Conservation (phyloP, 202 grass and related monocot genomes). For the Saccharum hybrid region DNA sequence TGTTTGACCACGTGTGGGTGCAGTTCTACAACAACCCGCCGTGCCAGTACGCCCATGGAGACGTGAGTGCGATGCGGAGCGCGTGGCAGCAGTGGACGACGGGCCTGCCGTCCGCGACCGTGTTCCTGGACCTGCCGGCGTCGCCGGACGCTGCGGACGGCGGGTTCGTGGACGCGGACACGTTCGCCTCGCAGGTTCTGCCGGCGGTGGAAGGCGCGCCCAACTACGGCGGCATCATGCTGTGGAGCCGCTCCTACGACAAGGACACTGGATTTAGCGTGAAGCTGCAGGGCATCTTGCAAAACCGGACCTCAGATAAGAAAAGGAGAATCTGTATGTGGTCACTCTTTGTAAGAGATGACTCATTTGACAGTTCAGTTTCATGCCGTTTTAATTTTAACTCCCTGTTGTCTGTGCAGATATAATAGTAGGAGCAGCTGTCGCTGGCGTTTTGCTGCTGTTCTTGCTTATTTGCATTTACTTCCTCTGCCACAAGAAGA, state of each 20-base stretch:
- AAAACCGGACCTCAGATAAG: conserved; percentile 17
- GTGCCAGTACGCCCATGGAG: conserved; percentile 55
- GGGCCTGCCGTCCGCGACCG: conserved; percentile 31
- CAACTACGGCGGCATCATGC: conserved; percentile 72
- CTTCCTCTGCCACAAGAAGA: conserved; percentile 9
- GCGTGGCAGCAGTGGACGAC: conserved; percentile 59
- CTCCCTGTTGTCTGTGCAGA: conserved; percentile 21
- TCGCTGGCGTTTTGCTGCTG: conserved; percentile 28
- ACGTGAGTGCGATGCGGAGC: conserved; percentile 29
- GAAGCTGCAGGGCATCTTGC: conserved; percentile 47
- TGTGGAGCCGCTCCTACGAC: conserved; percentile 64
- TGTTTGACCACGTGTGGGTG: conserved; percentile 75
- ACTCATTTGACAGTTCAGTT: neutral
- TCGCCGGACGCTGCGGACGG: conserved; percentile 41
- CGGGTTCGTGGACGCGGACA: conserved; percentile 53
- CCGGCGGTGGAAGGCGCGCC: conserved; percentile 38
- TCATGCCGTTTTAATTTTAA: neutral
- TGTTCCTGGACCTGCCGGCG: conserved; percentile 66
- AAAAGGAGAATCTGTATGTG: conserved; percentile 40
- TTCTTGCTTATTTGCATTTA: neutral
- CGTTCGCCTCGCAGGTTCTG: conserved; percentile 51
- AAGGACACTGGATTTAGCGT: conserved; percentile 45
- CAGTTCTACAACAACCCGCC: conserved; percentile 69
- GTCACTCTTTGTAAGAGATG: neutral
- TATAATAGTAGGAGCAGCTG: conserved; percentile 29